Conservation (phyloP, 441 rosid species). For the Rhodomyrtus psidioides region DNA sequence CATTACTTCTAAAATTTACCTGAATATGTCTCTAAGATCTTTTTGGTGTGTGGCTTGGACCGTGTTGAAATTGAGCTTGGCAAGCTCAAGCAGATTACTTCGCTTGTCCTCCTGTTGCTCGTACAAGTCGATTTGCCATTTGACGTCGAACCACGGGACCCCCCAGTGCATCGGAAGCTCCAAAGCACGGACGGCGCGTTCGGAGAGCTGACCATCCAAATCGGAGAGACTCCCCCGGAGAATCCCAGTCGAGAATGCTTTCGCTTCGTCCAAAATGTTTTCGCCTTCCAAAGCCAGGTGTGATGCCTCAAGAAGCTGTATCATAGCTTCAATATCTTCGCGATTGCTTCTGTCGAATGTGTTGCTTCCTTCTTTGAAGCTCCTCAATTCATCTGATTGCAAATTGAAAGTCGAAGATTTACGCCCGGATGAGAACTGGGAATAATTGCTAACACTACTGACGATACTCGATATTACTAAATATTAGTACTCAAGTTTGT, state of each 20-base stretch:
- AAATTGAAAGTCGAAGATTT: not conserved
- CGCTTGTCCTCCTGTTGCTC: not conserved
- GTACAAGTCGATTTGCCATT: conserved; percentile 22
- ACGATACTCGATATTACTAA: too few species aligned
- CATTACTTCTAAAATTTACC: conserved; percentile 13
- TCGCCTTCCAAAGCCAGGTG: conserved; percentile 26
- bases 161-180: conserved; percentile 39
- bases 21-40: conserved; percentile 30
- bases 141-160: conserved; percentile 34
- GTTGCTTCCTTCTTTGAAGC: conserved; percentile 17
- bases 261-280: not conserved
- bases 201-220: not conserved
- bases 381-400: conserved; percentile 21
- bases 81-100: conserved; percentile 13
- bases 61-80: conserved; percentile 34
- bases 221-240: not conserved
- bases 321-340: conserved; percentile 16
- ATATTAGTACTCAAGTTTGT: too few species aligned
- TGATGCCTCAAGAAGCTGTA: conserved; percentile 40
- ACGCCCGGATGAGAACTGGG: not conserved
- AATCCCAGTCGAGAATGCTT: not conserved
- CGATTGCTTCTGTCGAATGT: not conserved
- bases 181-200: conserved; percentile 15
- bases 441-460: not conserved
- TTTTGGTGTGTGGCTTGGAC: conserved; percentile 37